Percentiles rank a stretch among this genome's conserved stretches.
Conservation (phyloP, 495 filamentous ascomycete species). For the Chaetomium tenue region DNA sequence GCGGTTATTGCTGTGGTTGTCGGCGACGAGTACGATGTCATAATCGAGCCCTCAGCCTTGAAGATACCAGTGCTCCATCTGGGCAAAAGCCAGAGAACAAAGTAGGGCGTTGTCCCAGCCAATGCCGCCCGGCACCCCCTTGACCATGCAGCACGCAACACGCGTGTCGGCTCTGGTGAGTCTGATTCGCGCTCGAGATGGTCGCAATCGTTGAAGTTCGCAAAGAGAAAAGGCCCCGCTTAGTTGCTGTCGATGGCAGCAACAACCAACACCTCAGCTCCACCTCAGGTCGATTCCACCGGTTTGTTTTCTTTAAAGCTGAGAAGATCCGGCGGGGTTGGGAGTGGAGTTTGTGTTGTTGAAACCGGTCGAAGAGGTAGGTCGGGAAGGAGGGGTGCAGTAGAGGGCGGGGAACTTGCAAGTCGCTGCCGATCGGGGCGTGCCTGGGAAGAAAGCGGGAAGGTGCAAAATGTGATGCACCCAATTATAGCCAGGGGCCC, state of each 20-base stretch:
- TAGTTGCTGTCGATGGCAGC: not conserved
- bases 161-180: conserved; percentile 1
- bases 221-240: not conserved
- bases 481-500: not conserved
- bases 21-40: not conserved
- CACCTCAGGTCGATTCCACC: conserved; percentile 2
- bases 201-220: not conserved
- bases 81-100: conserved; percentile 15
- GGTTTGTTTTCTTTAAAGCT: not conserved
- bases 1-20: conserved; percentile 29
- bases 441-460: conserved; percentile 6
- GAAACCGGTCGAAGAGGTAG: not conserved
- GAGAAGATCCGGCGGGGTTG: conserved; percentile 11
- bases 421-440: not conserved
- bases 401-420: conserved; percentile 1
- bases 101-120: conserved; percentile 24
- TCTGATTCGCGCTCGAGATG: conserved; percentile 7
- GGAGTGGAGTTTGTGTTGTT: conserved; percentile 17
- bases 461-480: not conserved
- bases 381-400: conserved; percentile 11
- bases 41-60: conserved; percentile 24
- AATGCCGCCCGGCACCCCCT: conserved; percentile 21
- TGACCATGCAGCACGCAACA: conserved; percentile 23
- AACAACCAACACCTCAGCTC: conserved; percentile 3
- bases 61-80: conserved; percentile 31